phyloP scores from a whole-genome alignment of 2,329 filamentous ascomycete genomes.

The Diaporthe australafricana region DNA sequence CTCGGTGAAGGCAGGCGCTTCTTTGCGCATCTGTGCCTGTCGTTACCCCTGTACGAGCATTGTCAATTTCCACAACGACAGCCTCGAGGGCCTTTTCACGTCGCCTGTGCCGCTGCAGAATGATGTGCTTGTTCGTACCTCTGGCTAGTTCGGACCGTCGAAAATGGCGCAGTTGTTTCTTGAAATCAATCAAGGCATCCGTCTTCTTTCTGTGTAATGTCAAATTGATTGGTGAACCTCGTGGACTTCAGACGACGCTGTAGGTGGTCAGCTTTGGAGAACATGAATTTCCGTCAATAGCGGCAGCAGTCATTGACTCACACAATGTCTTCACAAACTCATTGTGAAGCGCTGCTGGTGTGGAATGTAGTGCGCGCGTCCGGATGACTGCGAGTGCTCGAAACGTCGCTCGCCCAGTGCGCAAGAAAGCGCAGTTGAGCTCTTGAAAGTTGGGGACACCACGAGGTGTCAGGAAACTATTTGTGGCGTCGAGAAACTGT shows the following conservation, averaged over 20 bases:
- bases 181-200: background rate
- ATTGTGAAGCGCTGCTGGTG: background rate
- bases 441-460: background rate
- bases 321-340: background rate
- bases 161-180: background rate
- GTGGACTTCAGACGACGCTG: too few species aligned
- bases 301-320: background rate
- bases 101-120: too few species aligned
- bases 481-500: accelerated
- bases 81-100: background rate
- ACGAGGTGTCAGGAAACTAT: background rate
- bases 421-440: background rate
- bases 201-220: background rate
- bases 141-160: background rate
- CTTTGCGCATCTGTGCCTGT: background rate
- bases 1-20: background rate
- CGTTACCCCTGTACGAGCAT: background rate
- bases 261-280: accelerated
- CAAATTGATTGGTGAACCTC: too few species aligned
- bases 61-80: background rate
- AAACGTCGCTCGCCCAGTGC: background rate
- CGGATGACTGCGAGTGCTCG: background rate
- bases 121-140: background rate
- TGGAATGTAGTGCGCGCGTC: background rate
- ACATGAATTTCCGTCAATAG: too few species aligned